Evolutionary conservation across 2,329 filamentous ascomycete species (phyloP), one percentile per base, ranked within the genome.

Genomic region (Phaeoacremonium minimum): DNA sequence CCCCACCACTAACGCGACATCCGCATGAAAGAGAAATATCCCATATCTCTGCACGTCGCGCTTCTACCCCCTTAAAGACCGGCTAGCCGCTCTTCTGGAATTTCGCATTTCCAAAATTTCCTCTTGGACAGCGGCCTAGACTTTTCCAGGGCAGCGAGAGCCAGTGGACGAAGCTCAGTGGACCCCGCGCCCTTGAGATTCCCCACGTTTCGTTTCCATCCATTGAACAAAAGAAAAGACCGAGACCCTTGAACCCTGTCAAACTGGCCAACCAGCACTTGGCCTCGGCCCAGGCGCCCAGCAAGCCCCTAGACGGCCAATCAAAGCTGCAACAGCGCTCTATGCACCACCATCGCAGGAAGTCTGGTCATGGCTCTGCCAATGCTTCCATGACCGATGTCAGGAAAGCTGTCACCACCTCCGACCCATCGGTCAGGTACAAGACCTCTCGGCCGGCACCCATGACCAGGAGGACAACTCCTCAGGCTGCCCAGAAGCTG

Each of bases 321-420:
- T 50, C 38, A 46, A 35, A 41, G 15, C 9, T n/a, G 9, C n/a
- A 9, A 26, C 47, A 33, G 39, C 32, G 39, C 45, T 41, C 55
- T 47, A 78, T 79, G 75, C 71, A 76, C 57, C 74, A 79, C 55
- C 67, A 65, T 41, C 69, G 75, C 50, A 69, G 70, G 52, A 76
- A 69, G 59, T 78, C 75, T 31, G 73, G 75, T 42, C 71, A 75
- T 58, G 62, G 57, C 50, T 66, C 67, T 42, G 61, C 64, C 41
- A 73, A 73, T 56, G 65, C 69, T 30, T 75, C 74, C 37, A 64
- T 64, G 57, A 75, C 73, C 29, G 75, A 78, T 47, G 67, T 74
- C 16, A 70, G 74, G 48, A 75, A 72, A 50, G 60, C 67, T 18
- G 66, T 67, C 40, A 57, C 61, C 7, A 57, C 61, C 26, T 60